A percentile compares a stretch with the other conserved stretches of the same genome.
phyloP scores from a whole-genome alignment of 495 filamentous ascomycete genomes.

The Bathelium albidoporum region DNA sequence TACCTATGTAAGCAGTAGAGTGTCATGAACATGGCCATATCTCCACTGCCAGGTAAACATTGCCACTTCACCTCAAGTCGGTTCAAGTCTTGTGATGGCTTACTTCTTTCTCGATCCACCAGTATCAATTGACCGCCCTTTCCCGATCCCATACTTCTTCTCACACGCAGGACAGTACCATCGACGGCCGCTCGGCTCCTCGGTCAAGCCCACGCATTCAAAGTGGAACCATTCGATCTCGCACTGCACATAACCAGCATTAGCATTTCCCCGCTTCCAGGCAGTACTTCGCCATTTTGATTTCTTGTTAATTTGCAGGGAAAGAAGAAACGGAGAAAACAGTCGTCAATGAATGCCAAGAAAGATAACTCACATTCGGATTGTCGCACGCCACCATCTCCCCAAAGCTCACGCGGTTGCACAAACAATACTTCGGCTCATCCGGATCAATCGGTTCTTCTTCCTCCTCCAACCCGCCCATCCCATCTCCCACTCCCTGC shows the following conservation, averaged over 20 bases:
- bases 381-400: conserved; percentile 96
- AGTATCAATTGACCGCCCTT: not conserved
- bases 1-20: no score
- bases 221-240: conserved; percentile 86
- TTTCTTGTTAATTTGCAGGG: no score
- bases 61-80: no score
- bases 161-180: conserved; percentile 94
- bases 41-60: no score
- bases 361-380: conserved; percentile 70
- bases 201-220: conserved; percentile 68
- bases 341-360: no score
- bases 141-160: conserved; percentile 29
- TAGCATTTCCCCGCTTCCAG: not conserved
- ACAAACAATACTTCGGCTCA: conserved; percentile 84
- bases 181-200: conserved; percentile 67
- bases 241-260: conserved; percentile 28
- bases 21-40: no score
- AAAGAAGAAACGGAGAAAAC: not conserved
- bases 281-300: no score
- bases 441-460: conserved; percentile 75
- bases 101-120: not conserved
- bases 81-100: no score
- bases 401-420: conserved; percentile 83
- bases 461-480: conserved; percentile 33
- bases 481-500: conserved; percentile 21